Conservation (phyloP, 2,329 filamentous ascomycete genomes). For the Aspergillus awamori region DNA sequence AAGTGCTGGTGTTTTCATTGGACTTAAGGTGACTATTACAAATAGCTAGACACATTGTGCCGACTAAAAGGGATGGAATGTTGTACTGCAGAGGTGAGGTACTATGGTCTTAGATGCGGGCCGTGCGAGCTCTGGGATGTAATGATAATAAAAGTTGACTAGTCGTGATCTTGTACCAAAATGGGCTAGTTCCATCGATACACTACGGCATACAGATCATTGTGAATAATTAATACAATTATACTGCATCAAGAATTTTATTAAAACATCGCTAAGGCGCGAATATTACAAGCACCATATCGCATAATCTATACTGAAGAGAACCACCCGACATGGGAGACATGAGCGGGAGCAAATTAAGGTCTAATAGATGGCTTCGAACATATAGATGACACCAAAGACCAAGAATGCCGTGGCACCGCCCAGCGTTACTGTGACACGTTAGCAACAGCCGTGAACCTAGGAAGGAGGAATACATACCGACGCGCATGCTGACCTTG, state of each 20-base stretch:
- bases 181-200: too few species aligned
- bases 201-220: too few species aligned
- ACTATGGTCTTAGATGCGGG: neutral
- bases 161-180: too few species aligned
- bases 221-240: too few species aligned
- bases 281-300: conserved; percentile 3
- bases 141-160: too few species aligned
- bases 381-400: conserved; percentile 88
- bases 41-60: neutral
- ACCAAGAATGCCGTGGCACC: conserved; percentile 87
- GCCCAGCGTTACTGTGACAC: conserved; percentile 76
- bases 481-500: conserved; percentile 89
- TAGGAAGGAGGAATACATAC: conserved; percentile 60
- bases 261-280: neutral
- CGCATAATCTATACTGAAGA: conserved; percentile 5
- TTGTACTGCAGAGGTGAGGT: neutral
- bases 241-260: too few species aligned
- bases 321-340: neutral
- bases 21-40: too few species aligned
- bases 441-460: neutral
- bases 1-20: too few species aligned
- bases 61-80: too few species aligned
- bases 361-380: conserved; percentile 69
- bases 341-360: neutral
- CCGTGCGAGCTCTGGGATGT: too few species aligned